phyloP scores from a whole-genome alignment of 352 stramenopile genomes.

The Globisporangium okanoganense region DNA sequence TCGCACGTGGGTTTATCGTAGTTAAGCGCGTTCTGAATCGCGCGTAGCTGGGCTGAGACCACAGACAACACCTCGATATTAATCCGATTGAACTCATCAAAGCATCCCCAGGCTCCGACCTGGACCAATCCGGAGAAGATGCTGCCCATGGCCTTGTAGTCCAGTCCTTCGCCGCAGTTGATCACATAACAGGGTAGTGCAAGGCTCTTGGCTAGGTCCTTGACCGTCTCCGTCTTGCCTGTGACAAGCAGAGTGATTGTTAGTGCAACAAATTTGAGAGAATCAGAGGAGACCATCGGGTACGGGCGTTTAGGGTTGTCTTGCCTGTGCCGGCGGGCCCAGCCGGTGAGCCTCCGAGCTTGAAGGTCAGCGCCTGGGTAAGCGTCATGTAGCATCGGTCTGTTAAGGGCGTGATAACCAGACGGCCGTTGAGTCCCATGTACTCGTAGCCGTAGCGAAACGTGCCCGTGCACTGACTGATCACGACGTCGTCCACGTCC shows the following conservation, averaged over 20 bases:
- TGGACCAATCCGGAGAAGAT: constrained; percentile 90
- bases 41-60: constrained; percentile 84
- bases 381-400: constrained; percentile 95
- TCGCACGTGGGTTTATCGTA: constrained; percentile 89
- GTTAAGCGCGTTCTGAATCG: constrained; percentile 93
- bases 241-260: no score
- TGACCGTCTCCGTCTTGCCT: constrained; percentile 94
- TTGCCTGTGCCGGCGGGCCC: constrained; percentile 91
- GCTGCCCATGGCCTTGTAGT: constrained; percentile 91
- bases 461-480: constrained; percentile 89
- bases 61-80: constrained; percentile 87
- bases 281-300: no score
- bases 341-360: constrained; percentile 87
- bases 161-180: constrained; percentile 89
- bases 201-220: constrained; percentile 91
- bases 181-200: constrained; percentile 92
- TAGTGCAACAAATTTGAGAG: no score
- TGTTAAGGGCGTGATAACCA: constrained; percentile 92
- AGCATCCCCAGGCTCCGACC: constrained; percentile 84
- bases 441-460: constrained; percentile 95
- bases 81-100: constrained; percentile 88
- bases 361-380: constrained; percentile 91
- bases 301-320: constrained; percentile 23
- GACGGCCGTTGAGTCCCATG: constrained; percentile 88
- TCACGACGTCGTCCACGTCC: constrained; percentile 87